These are phyloP conservation scores for Trypanosoma boissoni DNA, from an alignment of 208 protist genomes.

Conservation along the genomic window DNA sequence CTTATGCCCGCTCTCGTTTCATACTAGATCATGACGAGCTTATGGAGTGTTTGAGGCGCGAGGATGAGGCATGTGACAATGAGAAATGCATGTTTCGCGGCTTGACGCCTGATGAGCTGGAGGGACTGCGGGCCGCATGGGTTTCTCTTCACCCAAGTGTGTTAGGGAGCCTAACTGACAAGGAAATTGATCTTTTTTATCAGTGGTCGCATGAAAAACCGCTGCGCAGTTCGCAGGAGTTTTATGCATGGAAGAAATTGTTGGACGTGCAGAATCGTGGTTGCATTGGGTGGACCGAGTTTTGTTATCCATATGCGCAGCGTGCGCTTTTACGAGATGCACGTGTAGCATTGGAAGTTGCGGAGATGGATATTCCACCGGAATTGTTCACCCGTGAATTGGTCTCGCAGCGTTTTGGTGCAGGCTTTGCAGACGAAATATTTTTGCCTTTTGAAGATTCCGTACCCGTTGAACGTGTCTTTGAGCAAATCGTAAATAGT, in stretches of 20 bases:
- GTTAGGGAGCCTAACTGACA: constrained; percentile 32
- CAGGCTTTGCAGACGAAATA: constrained; percentile 10
- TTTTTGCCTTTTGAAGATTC: constrained; percentile 47
- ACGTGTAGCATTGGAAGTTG: constrained; percentile 14
- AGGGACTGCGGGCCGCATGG: constrained; percentile 52
- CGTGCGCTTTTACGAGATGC: constrained; percentile 27
- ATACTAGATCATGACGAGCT: constrained; percentile 22
- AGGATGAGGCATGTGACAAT: too few relatives aligned
- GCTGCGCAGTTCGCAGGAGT: constrained; percentile 13
- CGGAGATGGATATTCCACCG: constrained; percentile 28
- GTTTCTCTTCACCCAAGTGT: constrained; percentile 41
- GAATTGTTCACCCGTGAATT: constrained; percentile 26
- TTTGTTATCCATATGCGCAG: constrained; percentile 65
- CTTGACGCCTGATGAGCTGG: constrained; percentile 32
- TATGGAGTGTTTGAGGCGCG: constrained; percentile 22
- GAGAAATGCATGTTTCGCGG: constrained; percentile 28
- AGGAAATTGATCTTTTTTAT: constrained; percentile 45
- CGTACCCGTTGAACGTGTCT: constrained; percentile 41
- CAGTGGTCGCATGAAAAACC: constrained; percentile 38
- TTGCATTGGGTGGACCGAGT: constrained; percentile 50
- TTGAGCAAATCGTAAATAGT: constrained; percentile 19
- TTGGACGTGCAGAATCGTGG: constrained; percentile 31
- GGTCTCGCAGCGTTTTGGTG: constrained; percentile 32
- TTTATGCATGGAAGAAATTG: constrained; percentile 34
- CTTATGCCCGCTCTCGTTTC: constrained; percentile 22